Conservation (phyloP, 805 yeast genomes). For the Candida ortonii region DNA sequence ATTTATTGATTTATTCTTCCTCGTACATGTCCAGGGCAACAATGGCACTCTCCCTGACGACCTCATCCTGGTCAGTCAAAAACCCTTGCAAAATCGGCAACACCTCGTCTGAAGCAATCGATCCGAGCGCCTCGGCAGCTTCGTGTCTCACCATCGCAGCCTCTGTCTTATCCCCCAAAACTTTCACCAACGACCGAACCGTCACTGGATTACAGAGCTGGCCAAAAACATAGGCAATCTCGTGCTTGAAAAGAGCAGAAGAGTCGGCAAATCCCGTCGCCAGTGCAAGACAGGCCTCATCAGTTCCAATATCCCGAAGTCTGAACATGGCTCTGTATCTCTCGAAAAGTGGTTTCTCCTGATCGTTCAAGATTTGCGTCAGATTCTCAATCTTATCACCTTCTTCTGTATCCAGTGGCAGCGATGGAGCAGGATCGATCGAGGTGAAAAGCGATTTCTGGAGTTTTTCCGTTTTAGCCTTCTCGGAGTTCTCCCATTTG, state of each 20-base stretch:
- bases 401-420: conserved; percentile 51
- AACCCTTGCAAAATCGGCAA: conserved; percentile 80
- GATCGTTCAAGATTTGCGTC: conserved; percentile 69
- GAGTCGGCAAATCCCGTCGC: conserved; percentile 88
- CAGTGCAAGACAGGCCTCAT: conserved; percentile 88
- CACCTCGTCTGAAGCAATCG: conserved; percentile 94
- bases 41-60: conserved; percentile 93
- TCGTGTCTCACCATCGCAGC: conserved; percentile 99
- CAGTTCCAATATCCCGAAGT: conserved; percentile 88
- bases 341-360: conserved; percentile 75
- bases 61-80: conserved; percentile 77
- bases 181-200: conserved; percentile 82
- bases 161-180: conserved; percentile 71
- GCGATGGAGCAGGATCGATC: conserved; percentile 98
- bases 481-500: conserved; percentile 80
- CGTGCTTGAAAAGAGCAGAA: conserved; percentile 94
- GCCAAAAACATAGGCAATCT: conserved; percentile 97
- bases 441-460: conserved; percentile 78
- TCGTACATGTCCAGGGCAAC: conserved; percentile 99
- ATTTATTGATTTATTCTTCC: conserved; percentile 37
- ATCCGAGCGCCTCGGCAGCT: conserved; percentile 98
- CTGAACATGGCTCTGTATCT: conserved; percentile 99
- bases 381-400: conserved; percentile 64
- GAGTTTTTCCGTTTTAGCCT: conserved; percentile 62
- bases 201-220: conserved; percentile 92